phyloP scores from a whole-genome alignment of 208 protist species.

The Strigomonas culicis region DNA sequence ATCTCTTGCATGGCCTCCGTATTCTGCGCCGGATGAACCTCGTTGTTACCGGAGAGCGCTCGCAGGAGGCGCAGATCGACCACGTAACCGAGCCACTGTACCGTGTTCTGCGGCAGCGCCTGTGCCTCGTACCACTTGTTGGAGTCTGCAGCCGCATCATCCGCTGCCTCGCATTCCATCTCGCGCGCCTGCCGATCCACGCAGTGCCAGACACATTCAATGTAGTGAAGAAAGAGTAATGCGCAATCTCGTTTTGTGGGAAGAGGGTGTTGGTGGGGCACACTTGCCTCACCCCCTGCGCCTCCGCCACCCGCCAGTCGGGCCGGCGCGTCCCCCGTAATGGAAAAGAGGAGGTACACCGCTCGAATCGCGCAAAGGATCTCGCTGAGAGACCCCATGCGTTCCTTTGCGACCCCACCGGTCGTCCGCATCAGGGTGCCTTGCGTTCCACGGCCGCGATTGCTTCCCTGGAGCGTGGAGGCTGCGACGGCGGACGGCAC shows the following conservation, averaged over 20 bases:
- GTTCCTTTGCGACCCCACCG: too few relatives aligned
- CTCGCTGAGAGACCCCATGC: too few relatives aligned
- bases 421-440: too few relatives aligned
- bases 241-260: slow-evolving; percentile 31
- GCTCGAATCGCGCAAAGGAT: slow-evolving; percentile 19
- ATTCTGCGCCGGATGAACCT: slow-evolving; percentile 42
- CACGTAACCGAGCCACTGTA: slow-evolving; percentile 43
- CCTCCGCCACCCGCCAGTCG: background rate
- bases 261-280: background rate
- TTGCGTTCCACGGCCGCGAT: too few relatives aligned
- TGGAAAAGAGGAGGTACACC: slow-evolving; percentile 31
- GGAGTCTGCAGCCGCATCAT: background rate
- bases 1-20: slow-evolving; percentile 47
- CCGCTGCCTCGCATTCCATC: too few relatives aligned
- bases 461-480: too few relatives aligned
- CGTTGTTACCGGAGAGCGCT: background rate
- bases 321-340: slow-evolving; percentile 3
- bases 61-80: slow-evolving; percentile 23
- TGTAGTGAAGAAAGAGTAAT: slow-evolving; percentile 60
- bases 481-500: too few relatives aligned
- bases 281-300: too few relatives aligned
- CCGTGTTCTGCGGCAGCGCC: slow-evolving; percentile 20
- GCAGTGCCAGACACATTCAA: slow-evolving; percentile 49
- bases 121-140: slow-evolving; percentile 8
- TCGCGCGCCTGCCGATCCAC: background rate